Evolutionary conservation across 768 basidiomycete species (phyloP).

Genomic region (Pisolithus marmoratus): DNA sequence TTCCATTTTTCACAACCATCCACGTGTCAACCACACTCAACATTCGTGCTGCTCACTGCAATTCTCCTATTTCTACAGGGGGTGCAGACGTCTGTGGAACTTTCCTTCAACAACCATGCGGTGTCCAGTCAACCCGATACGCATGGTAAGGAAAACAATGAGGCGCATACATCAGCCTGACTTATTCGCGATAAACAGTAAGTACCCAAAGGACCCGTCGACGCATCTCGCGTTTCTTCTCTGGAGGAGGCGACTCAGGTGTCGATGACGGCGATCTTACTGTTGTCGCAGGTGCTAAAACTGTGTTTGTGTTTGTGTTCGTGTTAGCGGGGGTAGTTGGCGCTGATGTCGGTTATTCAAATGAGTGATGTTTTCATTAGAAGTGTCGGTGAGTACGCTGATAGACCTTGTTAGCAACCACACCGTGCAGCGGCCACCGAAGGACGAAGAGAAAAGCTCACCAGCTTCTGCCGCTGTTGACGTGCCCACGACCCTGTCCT

Average conservation of each 20-base stretch:
- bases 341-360: neutral
- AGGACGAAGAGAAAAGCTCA: neutral
- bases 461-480: neutral
- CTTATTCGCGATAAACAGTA: constrained; percentile 11
- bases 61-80: too few relatives aligned
- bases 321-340: neutral
- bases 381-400: neutral
- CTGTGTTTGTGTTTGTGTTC: constrained; percentile 1
- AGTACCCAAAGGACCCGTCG: constrained; percentile 21
- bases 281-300: neutral
- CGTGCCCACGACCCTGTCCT: neutral
- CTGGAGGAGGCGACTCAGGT: constrained; percentile 11
- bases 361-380: neutral
- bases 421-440: too few relatives aligned
- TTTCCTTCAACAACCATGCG: neutral
- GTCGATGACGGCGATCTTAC: neutral
- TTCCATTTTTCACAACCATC: too few relatives aligned
- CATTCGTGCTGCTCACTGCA: too few relatives aligned
- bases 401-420: neutral
- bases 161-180: neutral
- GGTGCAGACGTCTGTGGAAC: too few relatives aligned
- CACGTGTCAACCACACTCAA: too few relatives aligned
- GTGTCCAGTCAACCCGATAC: neutral
- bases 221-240: constrained; percentile 27
- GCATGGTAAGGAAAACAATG: neutral